Evolutionary conservation across 2,329 filamentous ascomycete species (phyloP).

Genomic region (Cytospora mali): DNA sequence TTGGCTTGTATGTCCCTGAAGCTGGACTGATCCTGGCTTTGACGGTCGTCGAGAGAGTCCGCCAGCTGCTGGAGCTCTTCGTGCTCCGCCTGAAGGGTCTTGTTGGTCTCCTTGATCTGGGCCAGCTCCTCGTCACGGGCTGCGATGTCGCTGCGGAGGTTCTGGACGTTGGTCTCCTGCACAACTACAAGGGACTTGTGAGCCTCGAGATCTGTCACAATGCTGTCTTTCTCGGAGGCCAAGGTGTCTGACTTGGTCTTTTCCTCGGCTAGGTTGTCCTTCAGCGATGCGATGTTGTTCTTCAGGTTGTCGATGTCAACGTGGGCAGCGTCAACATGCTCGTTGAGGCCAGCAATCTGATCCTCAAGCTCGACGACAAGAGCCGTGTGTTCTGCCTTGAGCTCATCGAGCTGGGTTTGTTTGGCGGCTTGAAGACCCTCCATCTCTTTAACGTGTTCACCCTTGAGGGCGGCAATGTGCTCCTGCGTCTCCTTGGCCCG

Average conservation of each 20-base stretch:
- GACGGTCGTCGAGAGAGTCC: constrained; percentile 11
- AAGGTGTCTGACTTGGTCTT: constrained; percentile 9
- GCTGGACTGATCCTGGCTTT: constrained; percentile 3
- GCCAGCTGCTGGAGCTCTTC: constrained; percentile 22
- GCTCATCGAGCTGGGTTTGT: constrained; percentile 6
- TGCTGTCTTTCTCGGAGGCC: constrained; percentile 17
- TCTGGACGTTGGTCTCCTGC: constrained; percentile 24
- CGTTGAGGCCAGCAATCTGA: constrained; percentile 22
- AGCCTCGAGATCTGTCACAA: constrained; percentile 19
- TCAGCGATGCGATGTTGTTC: constrained; percentile 7
- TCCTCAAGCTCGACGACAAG: constrained; percentile 23
- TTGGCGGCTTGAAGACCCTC: constrained; percentile 20
- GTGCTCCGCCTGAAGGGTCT: constrained; percentile 24
- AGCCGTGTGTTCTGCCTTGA: constrained; percentile 15
- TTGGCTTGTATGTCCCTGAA: constrained; percentile 16
- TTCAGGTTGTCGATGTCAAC: constrained; percentile 20
- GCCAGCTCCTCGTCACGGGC: constrained; percentile 18
- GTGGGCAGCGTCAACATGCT: constrained; percentile 25
- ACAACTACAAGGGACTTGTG: constrained; percentile 17
- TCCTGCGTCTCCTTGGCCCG: constrained; percentile 20
- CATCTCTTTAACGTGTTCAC: constrained; percentile 21
- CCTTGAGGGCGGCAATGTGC: constrained; percentile 21
- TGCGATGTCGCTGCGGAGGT: constrained; percentile 20
- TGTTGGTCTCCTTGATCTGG: constrained; percentile 21
- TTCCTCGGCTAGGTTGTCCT: constrained; percentile 7